These are phyloP conservation scores for Rubroboletus satanas DNA, from an alignment of 768 basidiomycete species.

Conservation along the genomic window DNA sequence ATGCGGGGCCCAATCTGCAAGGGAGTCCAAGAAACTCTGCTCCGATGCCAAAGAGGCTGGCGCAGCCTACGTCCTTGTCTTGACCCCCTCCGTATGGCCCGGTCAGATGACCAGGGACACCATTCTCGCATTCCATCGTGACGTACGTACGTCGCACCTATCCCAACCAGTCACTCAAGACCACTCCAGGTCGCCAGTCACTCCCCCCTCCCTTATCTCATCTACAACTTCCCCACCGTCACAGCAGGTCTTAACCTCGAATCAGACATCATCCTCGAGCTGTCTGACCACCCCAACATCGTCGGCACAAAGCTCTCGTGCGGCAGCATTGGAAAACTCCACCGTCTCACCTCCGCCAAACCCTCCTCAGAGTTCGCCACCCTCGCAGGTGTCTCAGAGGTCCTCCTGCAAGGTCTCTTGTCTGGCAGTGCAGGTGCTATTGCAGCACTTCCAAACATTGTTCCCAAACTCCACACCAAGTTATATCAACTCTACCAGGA, in stretches of 20 bases:
- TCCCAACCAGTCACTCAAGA: background rate
- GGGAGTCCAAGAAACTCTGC: constrained; percentile 69
- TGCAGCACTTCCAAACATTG: constrained; percentile 57
- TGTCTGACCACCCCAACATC: constrained; percentile 79
- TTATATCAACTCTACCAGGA: constrained; percentile 48
- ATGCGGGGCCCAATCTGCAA: constrained; percentile 76
- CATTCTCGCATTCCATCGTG: constrained; percentile 62
- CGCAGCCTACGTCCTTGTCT: constrained; percentile 74
- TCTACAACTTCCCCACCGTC: constrained; percentile 84
- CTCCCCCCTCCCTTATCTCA: constrained; percentile 67
- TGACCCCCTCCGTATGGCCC: constrained; percentile 71
- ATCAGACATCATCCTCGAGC: constrained; percentile 65
- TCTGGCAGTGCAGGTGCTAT: constrained; percentile 65
- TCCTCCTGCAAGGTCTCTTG: constrained; percentile 59
- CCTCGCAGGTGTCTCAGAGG: constrained; percentile 73
- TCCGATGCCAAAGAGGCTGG: constrained; percentile 75
- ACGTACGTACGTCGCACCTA: constrained; percentile 35
- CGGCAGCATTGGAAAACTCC: constrained; percentile 80
- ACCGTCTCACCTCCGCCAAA: constrained; percentile 63
- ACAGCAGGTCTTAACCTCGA: constrained; percentile 82
- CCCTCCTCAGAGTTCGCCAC: constrained; percentile 55
- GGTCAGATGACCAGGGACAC: constrained; percentile 59
- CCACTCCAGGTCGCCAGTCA: constrained; percentile 56
- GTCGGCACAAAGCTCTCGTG: constrained; percentile 85
- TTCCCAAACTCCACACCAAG: constrained; percentile 54